Evolutionary conservation across 1,284 basidiomycete genomes (phyloP), one percentile per base, ranked within the genome.

Genomic region (Apiotrichum gamsii): DNA sequence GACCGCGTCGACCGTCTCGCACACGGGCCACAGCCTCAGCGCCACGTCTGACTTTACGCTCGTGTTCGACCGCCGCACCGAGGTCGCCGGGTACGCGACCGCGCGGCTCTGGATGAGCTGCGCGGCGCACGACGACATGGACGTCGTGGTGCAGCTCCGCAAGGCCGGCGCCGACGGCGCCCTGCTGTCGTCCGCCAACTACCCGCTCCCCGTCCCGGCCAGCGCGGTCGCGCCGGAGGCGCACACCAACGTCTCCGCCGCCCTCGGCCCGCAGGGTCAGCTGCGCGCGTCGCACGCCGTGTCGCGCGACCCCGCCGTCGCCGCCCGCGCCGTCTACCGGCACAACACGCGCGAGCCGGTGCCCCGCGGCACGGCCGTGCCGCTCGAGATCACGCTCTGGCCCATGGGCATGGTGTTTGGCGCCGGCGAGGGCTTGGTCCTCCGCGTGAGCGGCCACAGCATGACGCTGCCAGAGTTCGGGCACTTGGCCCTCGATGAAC

Each of bases 301-400:
- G 28, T 52, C 47, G 34, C 49, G 45, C 33, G 48, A 43, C 38
- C 35, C n/a, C 29, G 36, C 15, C 35, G 28, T 19, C 15, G 52
- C 45, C 36, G 49, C 13, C 45, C 39, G 47, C 30, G 51, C 45
- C 8, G 52, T 57, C 43, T 57, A 58, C 32, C 38, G 39, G 20
- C 57, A 57, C 51, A 34, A 56, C 41, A 48, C 48, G 47, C 37
- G 53, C 19, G 54, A 60, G 44, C 51, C 49, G 16, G 51, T 65
- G 19, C 35, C 43, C 5, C 49, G 33, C 15, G 61, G 60, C 32
- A 48, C 55, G 39, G 42, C 61, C 18, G 61, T 61, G 30, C 40
- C 50, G 35, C 49, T 63, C 25, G 58, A 59, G 36, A 63, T 64
- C 37, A 57, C 57, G 11, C 52, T 63, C 38, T 64, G 62, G 62